Evolutionary conservation across 768 basidiomycete species (phyloP), one percentile per base, ranked within the genome.

Genomic region (Boletus barrowsii): DNA sequence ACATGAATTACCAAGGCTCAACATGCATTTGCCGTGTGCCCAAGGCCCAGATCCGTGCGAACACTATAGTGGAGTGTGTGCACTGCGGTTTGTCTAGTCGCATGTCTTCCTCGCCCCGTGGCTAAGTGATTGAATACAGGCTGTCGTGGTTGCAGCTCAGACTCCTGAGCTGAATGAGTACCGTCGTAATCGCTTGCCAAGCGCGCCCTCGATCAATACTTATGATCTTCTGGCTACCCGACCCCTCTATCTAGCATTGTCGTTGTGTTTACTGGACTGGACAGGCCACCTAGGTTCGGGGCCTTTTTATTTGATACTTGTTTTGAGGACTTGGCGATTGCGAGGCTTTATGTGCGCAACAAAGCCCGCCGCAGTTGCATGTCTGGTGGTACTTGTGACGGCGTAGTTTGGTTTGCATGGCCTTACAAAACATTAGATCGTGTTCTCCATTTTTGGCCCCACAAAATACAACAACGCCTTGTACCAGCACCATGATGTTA

Each of bases 1-100:
- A 98, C 71, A 98, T 98, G 96, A 98, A 98, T 74, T 98, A 98
- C 67, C 90, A 94, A 76, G 97, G 96, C 11, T 96, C 93, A 20
- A 97, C 97, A 32, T 99, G 97, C 72, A 89, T 99, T 44, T 99
- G 97, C 71, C 82, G 97, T 57, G 95, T 98, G 47, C 97, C 97
- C 5, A 99, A 98, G 70, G 87, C 91, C 5, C 88, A 94, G 66
- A 81, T 99, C 24, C 88, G 92, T 51, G 76, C 82, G 47, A 96
- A 94, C 7, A 94, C 91, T 4, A 77, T 98, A 32, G 95, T 98
- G 2, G 93, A 99, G 71, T 99, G 96, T 73, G 89, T 92, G 44
- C 94, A 98, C 68, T 98, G 96, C 71, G 96, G 96, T 95, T 63
- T 56, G 92, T 83, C 30, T 32, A 10, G 9, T 29, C 22, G 41